Evolutionary conservation across 139 green algal species (phyloP).

Genomic region (Tetraselmis chui): DNA sequence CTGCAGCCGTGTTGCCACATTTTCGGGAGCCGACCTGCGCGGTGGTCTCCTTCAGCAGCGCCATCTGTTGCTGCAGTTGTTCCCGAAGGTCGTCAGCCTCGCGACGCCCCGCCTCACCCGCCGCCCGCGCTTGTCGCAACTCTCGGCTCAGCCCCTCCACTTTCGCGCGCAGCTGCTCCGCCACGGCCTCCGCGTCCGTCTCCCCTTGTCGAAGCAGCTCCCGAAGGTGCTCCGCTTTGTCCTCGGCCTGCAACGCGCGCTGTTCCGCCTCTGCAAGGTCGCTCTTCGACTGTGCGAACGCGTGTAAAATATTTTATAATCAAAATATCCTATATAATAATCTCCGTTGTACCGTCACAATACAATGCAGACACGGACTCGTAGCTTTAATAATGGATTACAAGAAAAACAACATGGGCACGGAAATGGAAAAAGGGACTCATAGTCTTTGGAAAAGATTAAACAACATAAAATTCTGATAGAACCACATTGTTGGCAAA

Average conservation of each 20-base stretch:
- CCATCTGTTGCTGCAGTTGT: neutral
- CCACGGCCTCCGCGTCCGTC: neutral
- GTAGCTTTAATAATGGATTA: too few relatives aligned
- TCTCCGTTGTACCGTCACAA: too few relatives aligned
- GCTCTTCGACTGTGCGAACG: neutral
- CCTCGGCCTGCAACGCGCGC: neutral
- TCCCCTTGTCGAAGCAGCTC: neutral
- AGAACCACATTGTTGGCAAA: too few relatives aligned
- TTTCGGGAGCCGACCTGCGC: too few relatives aligned
- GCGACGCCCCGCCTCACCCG: neutral
- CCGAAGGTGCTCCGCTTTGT: neutral
- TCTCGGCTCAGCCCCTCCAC: neutral
- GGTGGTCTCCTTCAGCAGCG: neutral
- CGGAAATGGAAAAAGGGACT: too few relatives aligned
- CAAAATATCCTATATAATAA: too few relatives aligned
- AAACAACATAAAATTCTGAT: too few relatives aligned
- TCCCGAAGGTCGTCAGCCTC: neutral
- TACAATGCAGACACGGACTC: too few relatives aligned
- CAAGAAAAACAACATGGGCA: too few relatives aligned
- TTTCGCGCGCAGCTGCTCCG: neutral
- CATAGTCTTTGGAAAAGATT: too few relatives aligned
- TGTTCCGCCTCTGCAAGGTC: neutral
- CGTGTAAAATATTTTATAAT: too few relatives aligned
- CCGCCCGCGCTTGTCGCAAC: neutral
- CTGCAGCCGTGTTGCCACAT: too few relatives aligned